Percentiles rank a stretch among this genome's conserved stretches.
These are phyloP conservation scores for Phanerochaete sordida DNA, from an alignment of 768 basidiomycete species.

Conservation along the genomic window DNA sequence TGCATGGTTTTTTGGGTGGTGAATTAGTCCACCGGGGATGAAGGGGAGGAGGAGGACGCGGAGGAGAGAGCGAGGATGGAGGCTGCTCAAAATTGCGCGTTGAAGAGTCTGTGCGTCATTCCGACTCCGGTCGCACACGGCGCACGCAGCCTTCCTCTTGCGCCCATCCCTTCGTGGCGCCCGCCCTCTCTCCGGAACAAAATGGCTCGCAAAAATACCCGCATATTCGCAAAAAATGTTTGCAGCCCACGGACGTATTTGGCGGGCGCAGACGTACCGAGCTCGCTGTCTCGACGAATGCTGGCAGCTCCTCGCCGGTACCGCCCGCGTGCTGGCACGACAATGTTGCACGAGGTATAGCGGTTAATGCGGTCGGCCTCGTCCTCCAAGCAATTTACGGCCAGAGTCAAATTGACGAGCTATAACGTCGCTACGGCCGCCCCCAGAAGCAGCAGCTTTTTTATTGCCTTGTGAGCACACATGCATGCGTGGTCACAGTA, in stretches of 20 bases:
- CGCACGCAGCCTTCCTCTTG: neutral
- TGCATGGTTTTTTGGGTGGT: conserved; percentile 6
- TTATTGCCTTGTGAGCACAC: no score
- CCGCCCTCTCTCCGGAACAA: neutral
- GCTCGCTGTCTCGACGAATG: no score
- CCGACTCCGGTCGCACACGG: conserved; percentile 2
- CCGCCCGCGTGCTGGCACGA: no score
- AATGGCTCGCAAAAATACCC: neutral
- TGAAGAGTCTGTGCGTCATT: neutral
- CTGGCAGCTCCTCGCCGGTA: no score
- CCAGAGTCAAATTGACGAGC: no score
- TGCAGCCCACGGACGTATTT: no score
- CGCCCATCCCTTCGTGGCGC: neutral
- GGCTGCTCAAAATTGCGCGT: neutral
- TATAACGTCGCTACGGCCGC: no score
- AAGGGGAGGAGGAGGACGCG: neutral
- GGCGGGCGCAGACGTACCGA: neutral
- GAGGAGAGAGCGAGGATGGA: neutral
- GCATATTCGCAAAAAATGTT: neutral
- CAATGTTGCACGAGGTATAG: no score
- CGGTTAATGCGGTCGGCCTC: no score
- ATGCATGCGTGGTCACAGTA: no score
- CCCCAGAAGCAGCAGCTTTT: no score
- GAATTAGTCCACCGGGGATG: neutral
- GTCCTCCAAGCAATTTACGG: no score